These are phyloP conservation scores for Barnettozyma siamensis DNA, from an alignment of 805 yeast species.

Conservation along the genomic window DNA sequence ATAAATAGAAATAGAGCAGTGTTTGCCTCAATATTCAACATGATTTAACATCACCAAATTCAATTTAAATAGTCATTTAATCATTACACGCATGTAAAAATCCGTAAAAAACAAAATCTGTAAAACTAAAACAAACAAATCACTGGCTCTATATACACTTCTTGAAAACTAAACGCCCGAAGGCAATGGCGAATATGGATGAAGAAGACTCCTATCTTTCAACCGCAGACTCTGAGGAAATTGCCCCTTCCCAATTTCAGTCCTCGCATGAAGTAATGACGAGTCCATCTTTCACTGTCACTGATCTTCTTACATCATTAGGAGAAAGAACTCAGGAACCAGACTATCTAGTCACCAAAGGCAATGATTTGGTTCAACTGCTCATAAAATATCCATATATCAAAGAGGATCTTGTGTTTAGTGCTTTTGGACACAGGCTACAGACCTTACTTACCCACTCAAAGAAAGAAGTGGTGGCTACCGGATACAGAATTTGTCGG, in stretches of 20 bases:
- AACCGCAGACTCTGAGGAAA: not conserved
- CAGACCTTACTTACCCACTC: slow-evolving; percentile 54
- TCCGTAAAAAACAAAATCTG: too few species aligned
- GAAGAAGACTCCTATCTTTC: not conserved
- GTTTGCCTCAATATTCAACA: too few species aligned
- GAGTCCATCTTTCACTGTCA: slow-evolving; percentile 57
- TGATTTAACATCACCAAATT: too few species aligned
- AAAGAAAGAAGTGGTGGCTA: slow-evolving; percentile 58
- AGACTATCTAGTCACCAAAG: slow-evolving; percentile 45
- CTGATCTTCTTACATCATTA: slow-evolving; percentile 54
- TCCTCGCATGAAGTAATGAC: slow-evolving; percentile 5
- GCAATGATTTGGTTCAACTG: slow-evolving; percentile 59
- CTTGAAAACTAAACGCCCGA: not conserved
- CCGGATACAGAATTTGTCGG: slow-evolving; percentile 72
- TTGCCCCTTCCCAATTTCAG: not conserved
- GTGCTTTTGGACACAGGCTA: slow-evolving; percentile 51
- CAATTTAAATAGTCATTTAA: too few species aligned
- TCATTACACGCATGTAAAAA: too few species aligned
- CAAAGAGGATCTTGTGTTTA: slow-evolving; percentile 56
- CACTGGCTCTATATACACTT: not conserved
- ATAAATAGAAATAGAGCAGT: not conserved
- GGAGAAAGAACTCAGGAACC: slow-evolving; percentile 47
- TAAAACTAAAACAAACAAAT: not conserved
- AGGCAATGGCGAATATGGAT: not conserved
- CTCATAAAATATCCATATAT: slow-evolving; percentile 53